Conservation (phyloP, 257 asterid species). For the Solanum verrucosum region DNA sequence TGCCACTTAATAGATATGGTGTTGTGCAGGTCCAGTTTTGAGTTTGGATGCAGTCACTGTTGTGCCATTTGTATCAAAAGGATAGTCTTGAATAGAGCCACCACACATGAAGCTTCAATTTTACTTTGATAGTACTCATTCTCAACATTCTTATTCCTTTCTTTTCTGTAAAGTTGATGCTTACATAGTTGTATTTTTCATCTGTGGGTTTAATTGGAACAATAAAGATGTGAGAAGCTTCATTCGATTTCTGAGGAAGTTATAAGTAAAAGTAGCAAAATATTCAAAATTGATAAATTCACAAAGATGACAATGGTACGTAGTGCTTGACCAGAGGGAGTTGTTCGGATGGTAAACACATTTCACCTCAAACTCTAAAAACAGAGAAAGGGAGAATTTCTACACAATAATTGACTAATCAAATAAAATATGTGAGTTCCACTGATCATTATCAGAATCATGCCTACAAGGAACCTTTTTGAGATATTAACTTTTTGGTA, state of each 20-base stretch:
- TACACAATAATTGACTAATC: not conserved
- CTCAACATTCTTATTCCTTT: not conserved
- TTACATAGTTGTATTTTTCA: not conserved
- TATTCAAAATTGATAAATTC: too few species aligned
- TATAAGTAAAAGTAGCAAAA: too few species aligned
- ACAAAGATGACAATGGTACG: too few species aligned
- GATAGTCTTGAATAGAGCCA: not conserved
- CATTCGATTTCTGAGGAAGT: not conserved
- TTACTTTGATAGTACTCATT: not conserved
- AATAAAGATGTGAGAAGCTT: not conserved
- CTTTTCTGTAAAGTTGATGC: not conserved
- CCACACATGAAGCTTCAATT: not conserved
- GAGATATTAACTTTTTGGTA: not conserved
- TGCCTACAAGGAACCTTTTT: not conserved
- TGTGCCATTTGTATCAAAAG: not conserved
- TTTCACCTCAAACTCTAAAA: too few species aligned
- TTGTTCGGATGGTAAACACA: too few species aligned
- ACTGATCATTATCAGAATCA: not conserved
- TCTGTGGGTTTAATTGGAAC: not conserved
- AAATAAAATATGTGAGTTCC: not conserved
- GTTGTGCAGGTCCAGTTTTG: not conserved
- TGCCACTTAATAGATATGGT: not conserved
- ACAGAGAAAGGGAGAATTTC: too few species aligned
- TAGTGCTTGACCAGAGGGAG: too few species aligned
- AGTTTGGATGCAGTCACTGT: not conserved